phyloP scores from a whole-genome alignment of 148 eudicot genomes.

The Spergularia bocconei region DNA sequence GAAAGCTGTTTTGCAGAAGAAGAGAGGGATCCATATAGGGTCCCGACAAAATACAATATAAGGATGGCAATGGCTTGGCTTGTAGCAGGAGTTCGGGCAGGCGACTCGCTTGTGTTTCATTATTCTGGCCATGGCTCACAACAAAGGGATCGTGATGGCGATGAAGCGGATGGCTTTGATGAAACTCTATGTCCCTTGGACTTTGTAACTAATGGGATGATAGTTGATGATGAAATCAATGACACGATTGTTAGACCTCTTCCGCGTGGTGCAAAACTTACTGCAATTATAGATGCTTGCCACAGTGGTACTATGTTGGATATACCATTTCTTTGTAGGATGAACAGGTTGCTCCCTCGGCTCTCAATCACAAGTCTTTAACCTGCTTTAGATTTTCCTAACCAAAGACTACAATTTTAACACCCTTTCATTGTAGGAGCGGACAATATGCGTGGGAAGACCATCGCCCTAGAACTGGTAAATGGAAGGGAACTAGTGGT shows the following conservation, averaged over 20 bases:
- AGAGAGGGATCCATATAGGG: slow-evolving; percentile 74
- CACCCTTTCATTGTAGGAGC: slow-evolving; percentile 38
- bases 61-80: slow-evolving; percentile 91
- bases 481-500: slow-evolving; percentile 88
- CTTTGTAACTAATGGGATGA: slow-evolving; percentile 88
- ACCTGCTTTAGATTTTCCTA: not conserved
- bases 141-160: slow-evolving; percentile 60
- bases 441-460: slow-evolving; percentile 95
- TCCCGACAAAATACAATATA: slow-evolving; percentile 80
- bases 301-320: slow-evolving; percentile 95
- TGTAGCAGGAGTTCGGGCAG: slow-evolving; percentile 80
- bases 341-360: slow-evolving; percentile 56
- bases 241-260: slow-evolving; percentile 77
- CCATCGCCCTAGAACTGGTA: slow-evolving; percentile 89
- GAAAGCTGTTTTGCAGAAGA: slow-evolving; percentile 63
- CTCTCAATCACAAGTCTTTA: not conserved
- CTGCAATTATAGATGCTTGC: slow-evolving; percentile 95
- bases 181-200: slow-evolving; percentile 96
- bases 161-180: slow-evolving; percentile 91
- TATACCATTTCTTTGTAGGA: slow-evolving; percentile 84
- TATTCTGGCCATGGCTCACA: slow-evolving; percentile 96
- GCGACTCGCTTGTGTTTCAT: slow-evolving; percentile 89
- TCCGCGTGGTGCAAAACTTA: slow-evolving; percentile 81
- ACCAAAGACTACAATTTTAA: not conserved
- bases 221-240: slow-evolving; percentile 95